These are phyloP conservation scores for Cynanchum wilfordii DNA, from an alignment of 257 asterid genomes.

Conservation along the genomic window DNA sequence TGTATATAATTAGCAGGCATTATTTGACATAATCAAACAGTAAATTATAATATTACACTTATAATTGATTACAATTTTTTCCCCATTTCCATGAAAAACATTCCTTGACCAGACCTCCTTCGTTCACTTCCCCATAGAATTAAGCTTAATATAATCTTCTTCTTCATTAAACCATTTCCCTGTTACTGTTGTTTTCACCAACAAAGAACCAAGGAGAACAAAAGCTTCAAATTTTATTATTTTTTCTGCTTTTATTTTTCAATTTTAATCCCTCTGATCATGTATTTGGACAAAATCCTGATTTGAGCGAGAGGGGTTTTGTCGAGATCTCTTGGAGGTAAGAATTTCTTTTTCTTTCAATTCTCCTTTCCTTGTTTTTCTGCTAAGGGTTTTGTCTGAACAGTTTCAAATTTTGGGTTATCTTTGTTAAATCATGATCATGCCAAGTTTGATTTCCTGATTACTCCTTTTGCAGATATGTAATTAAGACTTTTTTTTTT, in stretches of 20 bases:
- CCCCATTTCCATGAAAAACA: constrained; percentile 2
- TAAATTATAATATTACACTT: not conserved
- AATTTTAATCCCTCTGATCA: constrained; percentile 16
- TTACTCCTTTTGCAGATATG: not conserved
- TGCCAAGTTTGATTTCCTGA: not conserved
- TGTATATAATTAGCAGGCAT: not conserved
- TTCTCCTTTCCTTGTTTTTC: not conserved
- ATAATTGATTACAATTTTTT: not conserved
- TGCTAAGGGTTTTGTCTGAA: too few relatives aligned
- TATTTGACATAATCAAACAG: not conserved
- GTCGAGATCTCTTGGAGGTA: constrained; percentile 29
- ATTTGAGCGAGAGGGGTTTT: constrained; percentile 10
- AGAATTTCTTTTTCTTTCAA: not conserved
- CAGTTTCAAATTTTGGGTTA: not conserved
- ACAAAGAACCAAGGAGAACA: not conserved
- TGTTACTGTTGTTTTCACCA: not conserved
- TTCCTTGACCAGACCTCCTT: constrained; percentile 8
- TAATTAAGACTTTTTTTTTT: not conserved
- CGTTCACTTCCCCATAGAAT: constrained; percentile 1
- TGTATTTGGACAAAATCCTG: constrained; percentile 9
- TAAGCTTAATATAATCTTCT: constrained; percentile 4
- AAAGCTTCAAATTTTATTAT: not conserved
- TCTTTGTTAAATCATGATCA: not conserved
- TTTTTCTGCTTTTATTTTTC: not conserved
- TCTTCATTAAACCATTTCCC: constrained; percentile 1